Evolutionary conservation across 2,329 filamentous ascomycete genomes (phyloP), one percentile per base, ranked within the genome.

Genomic region (Myrmaecium sp.): DNA sequence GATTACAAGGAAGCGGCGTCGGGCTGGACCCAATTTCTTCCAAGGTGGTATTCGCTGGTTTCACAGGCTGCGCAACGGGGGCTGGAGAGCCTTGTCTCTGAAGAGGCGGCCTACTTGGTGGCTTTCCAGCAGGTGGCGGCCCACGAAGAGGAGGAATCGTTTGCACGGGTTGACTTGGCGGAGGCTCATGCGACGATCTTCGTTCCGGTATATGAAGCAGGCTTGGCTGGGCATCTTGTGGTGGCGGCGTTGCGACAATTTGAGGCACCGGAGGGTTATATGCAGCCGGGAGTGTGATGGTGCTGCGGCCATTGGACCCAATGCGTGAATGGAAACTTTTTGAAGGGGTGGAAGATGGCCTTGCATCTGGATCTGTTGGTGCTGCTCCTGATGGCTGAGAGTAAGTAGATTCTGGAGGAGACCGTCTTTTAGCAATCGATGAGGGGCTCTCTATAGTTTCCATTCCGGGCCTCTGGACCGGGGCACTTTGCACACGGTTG

Each of bases 401-500:
- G n/a, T n/a, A n/a, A n/a, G n/a, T n/a, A n/a, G n/a, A n/a, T n/a
- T n/a, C n/a, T n/a, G n/a, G 36, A 7, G 43, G 42, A 6, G 46
- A 43, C 17, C 42, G 42, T 32, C 38, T 43, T 14, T 40, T 37
- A 9, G 33, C 35, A 46, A 74, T 70, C 6, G 69, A 59, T 7
- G 74, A 77, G 41, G 69, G 74, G 38, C 74, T 76, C 23, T 56
- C 52, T 6, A 46, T 34, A 2, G 39, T 32, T 29, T 47, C 41
- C 14, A 43, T 41, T 8, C 40, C 29, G 25, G 32, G 47, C n/a
- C n/a, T n/a, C 6, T 58, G 52, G 14, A 63, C 51, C 3, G 79
- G 74, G 41, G 86, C 80, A 4, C 80, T 80, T 42, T 76, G 69
- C 1, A 78, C 69, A 36, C 72, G 64, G 5, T 60, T 55, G 17